These are phyloP conservation scores for Pharnaceum exiguum DNA, from an alignment of 148 eudicot genomes.

Conservation along the genomic window DNA sequence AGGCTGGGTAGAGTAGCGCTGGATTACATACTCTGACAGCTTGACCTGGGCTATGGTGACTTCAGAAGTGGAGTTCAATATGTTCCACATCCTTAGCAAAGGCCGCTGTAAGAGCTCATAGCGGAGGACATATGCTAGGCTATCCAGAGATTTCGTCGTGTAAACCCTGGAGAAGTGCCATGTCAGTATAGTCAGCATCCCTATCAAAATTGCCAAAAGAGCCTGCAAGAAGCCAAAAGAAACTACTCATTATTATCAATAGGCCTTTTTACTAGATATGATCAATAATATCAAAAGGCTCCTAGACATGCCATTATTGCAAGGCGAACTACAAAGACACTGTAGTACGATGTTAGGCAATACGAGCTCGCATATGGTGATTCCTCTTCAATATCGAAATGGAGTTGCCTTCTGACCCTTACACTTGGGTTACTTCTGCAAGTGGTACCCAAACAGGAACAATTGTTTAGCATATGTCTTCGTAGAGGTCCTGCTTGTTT, in stretches of 20 bases:
- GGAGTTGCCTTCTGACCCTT: slow-evolving; percentile 32
- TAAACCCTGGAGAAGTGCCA: slow-evolving; percentile 94
- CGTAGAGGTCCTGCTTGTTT: slow-evolving; percentile 28
- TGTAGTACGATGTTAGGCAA: slow-evolving; percentile 76
- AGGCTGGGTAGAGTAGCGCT: slow-evolving; percentile 56
- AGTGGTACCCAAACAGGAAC: slow-evolving; percentile 18
- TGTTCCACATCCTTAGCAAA: slow-evolving; percentile 85
- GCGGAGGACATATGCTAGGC: slow-evolving; percentile 80
- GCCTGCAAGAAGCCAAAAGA: slow-evolving; percentile 45
- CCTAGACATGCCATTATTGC: slow-evolving; percentile 75
- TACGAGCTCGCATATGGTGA: slow-evolving; percentile 48
- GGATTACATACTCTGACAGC: slow-evolving; percentile 68
- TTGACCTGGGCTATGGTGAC: slow-evolving; percentile 89
- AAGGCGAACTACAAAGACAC: slow-evolving; percentile 91
- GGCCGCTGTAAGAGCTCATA: slow-evolving; percentile 90
- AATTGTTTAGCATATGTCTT: slow-evolving; percentile 18
- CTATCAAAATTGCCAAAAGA: slow-evolving; percentile 89
- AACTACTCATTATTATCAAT: not conserved
- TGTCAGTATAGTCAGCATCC: slow-evolving; percentile 80
- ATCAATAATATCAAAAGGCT: not conserved
- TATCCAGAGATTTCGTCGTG: slow-evolving; percentile 72
- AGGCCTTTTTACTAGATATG: not conserved
- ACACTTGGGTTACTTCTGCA: slow-evolving; percentile 29
- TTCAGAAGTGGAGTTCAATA: slow-evolving; percentile 81
- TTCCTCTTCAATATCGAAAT: slow-evolving; percentile 72